Conservation (phyloP, 441 rosid species). For the Gossypium trilobum region DNA sequence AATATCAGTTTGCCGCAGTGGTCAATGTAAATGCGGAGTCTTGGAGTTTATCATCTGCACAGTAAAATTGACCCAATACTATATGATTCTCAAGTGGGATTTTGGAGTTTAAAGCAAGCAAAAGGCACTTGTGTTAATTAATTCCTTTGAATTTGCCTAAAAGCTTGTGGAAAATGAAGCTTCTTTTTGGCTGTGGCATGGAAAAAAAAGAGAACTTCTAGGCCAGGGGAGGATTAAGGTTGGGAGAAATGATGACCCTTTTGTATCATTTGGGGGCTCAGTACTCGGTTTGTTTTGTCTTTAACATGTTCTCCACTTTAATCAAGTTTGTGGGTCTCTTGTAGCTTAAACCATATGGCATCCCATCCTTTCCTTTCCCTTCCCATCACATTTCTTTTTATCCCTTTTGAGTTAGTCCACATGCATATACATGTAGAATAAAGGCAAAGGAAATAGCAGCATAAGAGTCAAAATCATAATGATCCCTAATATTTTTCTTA, state of each 20-base stretch:
- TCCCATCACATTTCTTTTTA: neutral
- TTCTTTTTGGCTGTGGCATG: neutral
- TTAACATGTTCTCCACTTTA: constrained; percentile 42
- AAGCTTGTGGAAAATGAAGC: neutral
- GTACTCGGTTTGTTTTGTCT: constrained; percentile 18
- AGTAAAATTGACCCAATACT: neutral
- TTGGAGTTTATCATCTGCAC: neutral
- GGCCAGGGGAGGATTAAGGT: neutral
- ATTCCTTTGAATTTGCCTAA: neutral
- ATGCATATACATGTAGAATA: no score
- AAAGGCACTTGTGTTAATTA: neutral
- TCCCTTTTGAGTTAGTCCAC: no score
- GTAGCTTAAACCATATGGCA: constrained; percentile 11
- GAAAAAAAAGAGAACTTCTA: neutral
- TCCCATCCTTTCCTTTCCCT: neutral
- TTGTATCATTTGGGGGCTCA: constrained; percentile 12
- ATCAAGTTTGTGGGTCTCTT: constrained; percentile 38
- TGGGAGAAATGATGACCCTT: constrained; percentile 40
- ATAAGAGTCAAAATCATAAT: no score
- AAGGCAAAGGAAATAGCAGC: no score
- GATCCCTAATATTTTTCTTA: no score
- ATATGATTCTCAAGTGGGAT: neutral
- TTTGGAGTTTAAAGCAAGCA: constrained; percentile 6
- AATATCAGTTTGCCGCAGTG: neutral
- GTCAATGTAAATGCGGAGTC: neutral